Percentiles rank a stretch among this genome's conserved stretches.
Evolutionary conservation across 306 rosid species (phyloP).

Genomic region (Ochetophila trinervis): DNA sequence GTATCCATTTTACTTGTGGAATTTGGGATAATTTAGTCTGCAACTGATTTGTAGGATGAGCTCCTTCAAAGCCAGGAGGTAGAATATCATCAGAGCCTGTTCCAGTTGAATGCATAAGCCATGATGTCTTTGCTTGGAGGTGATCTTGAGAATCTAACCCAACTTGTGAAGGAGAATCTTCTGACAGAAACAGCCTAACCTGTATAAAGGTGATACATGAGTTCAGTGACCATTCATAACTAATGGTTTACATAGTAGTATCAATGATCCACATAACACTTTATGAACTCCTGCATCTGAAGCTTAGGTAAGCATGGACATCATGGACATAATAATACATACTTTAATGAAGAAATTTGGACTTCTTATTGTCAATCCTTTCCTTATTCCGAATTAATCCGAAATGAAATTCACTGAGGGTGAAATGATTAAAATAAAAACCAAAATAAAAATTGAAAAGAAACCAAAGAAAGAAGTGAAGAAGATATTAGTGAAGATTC

Average conservation of each 20-base stretch:
- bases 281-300: background rate
- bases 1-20: conserved; percentile 64
- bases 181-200: conserved; percentile 74
- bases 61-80: conserved; percentile 94
- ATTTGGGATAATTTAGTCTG: conserved; percentile 65
- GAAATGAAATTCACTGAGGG: too few species aligned
- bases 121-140: conserved; percentile 77
- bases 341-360: too few species aligned
- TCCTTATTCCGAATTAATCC: too few species aligned
- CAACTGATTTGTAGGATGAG: conserved; percentile 46
- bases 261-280: background rate
- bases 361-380: too few species aligned
- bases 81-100: conserved; percentile 62
- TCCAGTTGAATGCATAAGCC: conserved; percentile 55
- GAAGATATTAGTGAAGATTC: too few species aligned
- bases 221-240: conserved; percentile 11
- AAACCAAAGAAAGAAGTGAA: too few species aligned
- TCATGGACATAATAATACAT: background rate
- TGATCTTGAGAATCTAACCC: conserved; percentile 84
- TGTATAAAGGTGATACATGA: conserved; percentile 33
- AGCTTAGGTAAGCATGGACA: conserved; percentile 3
- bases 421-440: too few species aligned
- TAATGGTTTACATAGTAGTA: background rate
- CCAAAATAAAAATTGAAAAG: too few species aligned
- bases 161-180: conserved; percentile 78